These are phyloP conservation scores for Sporothrix globosa DNA, from an alignment of 2,329 filamentous ascomycete species.

Conservation along the genomic window DNA sequence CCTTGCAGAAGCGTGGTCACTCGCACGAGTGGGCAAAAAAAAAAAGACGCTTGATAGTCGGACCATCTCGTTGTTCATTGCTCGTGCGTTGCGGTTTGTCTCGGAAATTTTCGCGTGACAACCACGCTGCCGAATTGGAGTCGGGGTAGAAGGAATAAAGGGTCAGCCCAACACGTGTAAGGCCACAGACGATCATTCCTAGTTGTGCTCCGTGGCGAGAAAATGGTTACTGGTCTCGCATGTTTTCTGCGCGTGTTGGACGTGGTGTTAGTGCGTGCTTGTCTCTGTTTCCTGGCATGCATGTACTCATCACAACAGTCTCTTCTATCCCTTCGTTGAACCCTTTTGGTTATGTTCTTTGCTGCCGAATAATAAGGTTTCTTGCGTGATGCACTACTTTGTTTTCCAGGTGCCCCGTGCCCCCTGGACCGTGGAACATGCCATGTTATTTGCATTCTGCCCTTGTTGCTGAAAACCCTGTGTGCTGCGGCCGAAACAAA, in stretches of 20 bases:
- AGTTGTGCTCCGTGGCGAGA: not conserved
- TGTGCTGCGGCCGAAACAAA: constrained; percentile 32
- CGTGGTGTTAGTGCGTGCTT: not conserved
- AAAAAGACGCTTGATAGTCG: not conserved
- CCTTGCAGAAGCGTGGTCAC: constrained; percentile 21
- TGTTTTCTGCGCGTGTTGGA: constrained; percentile 16
- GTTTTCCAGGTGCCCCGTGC: not conserved
- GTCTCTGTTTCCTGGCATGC: constrained; percentile 18
- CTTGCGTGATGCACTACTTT: constrained; percentile 6
- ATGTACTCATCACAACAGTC: not conserved
- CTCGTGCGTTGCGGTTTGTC: constrained; percentile 7
- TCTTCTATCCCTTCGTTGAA: no score
- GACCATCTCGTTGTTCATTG: not conserved
- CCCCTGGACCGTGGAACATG: constrained; percentile 13
- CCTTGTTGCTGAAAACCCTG: constrained; percentile 12
- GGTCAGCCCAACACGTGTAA: constrained; percentile 14
- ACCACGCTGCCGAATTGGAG: constrained; percentile 15
- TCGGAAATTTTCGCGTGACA: constrained; percentile 15
- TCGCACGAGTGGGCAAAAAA: not conserved
- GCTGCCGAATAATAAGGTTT: constrained; percentile 6
- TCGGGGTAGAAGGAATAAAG: not conserved
- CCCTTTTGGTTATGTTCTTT: not conserved
- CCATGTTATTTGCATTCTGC: constrained; percentile 1
- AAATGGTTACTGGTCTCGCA: not conserved
- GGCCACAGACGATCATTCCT: not conserved